These are phyloP conservation scores for Agaricus subrufescens DNA, from an alignment of 768 basidiomycete genomes.

Conservation along the genomic window DNA sequence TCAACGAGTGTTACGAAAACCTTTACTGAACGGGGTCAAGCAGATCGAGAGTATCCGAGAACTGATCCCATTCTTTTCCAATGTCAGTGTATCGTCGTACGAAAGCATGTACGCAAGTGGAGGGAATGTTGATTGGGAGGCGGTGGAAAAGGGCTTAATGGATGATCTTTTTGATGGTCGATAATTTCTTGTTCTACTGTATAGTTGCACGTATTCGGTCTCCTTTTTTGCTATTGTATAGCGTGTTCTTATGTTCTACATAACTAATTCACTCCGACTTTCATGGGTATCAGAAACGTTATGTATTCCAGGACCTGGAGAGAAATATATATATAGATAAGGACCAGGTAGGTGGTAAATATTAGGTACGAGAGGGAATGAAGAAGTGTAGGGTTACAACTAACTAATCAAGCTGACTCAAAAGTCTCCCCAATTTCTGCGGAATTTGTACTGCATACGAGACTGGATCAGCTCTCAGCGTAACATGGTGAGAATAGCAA, in stretches of 20 bases:
- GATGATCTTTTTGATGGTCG: constrained; percentile 90
- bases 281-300: neutral
- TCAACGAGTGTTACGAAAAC: constrained; percentile 59
- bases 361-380: neutral
- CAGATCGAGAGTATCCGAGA: constrained; percentile 84
- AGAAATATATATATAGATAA: constrained; percentile 2
- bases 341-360: neutral
- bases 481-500: constrained; percentile 7
- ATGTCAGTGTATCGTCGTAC: constrained; percentile 83
- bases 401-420: constrained; percentile 23
- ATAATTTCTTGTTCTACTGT: constrained; percentile 19
- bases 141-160: constrained; percentile 75
- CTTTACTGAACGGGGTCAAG: constrained; percentile 61
- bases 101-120: constrained; percentile 85
- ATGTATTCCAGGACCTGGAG: constrained; percentile 1
- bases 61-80: constrained; percentile 86
- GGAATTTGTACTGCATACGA: constrained; percentile 85
- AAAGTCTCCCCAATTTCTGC: constrained; percentile 85
- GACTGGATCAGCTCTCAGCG: constrained; percentile 43
- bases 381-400: constrained; percentile 11
- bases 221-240: too few species aligned
- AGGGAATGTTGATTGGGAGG: constrained; percentile 84
- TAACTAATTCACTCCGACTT: neutral
- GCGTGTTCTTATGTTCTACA: neutral
- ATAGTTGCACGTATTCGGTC: neutral